Percentiles rank a stretch among this genome's conserved stretches.
Evolutionary conservation across 306 rosid genomes (phyloP).

Genomic region (Rosa chinensis): DNA sequence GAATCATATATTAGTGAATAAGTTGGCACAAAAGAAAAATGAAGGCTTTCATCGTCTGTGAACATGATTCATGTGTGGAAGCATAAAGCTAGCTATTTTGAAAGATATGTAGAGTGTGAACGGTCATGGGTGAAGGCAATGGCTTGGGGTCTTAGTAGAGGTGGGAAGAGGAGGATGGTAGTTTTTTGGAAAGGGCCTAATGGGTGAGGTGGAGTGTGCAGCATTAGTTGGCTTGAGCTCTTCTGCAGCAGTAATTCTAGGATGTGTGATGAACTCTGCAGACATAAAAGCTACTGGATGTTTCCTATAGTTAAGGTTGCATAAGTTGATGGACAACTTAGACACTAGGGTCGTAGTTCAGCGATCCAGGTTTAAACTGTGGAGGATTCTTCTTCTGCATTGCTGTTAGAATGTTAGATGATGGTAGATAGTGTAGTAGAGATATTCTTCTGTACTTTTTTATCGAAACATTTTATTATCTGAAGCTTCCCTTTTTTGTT

Average conservation of each 20-base stretch:
- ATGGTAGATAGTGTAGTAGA: background rate
- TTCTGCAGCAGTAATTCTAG: background rate
- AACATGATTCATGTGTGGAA: slow-evolving; percentile 1
- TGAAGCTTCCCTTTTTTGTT: background rate
- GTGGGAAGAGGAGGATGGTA: background rate
- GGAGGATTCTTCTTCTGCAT: background rate
- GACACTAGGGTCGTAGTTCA: background rate
- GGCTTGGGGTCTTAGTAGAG: background rate
- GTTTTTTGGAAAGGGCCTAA: background rate
- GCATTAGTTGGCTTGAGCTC: background rate
- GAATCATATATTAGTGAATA: background rate
- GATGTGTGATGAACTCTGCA: background rate
- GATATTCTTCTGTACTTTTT: background rate
- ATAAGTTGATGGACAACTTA: background rate
- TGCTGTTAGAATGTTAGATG: background rate
- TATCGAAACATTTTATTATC: background rate
- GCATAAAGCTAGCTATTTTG: background rate
- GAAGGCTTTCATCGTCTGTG: background rate
- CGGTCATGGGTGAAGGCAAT: background rate
- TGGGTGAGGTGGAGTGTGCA: background rate
- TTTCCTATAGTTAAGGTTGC: background rate
- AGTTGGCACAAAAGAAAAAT: background rate
- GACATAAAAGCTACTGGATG: background rate
- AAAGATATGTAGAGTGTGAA: background rate
- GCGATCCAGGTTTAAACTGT: background rate